Conservation (phyloP, 805 yeast species). For the Candida coquimbonensis region DNA sequence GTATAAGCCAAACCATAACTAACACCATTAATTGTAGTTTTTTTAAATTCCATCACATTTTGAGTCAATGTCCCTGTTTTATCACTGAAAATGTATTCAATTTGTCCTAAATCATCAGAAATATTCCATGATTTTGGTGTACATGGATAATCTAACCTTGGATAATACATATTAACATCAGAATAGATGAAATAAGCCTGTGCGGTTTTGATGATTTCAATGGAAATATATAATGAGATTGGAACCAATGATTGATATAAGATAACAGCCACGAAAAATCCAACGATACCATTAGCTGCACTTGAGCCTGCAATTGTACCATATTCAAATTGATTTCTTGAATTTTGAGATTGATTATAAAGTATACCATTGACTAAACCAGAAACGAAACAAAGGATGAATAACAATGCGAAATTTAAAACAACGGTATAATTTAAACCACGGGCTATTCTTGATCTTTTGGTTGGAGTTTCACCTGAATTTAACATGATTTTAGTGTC, state of each 20-base stretch:
- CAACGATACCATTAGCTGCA: conserved; percentile 59
- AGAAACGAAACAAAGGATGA: conserved; percentile 59
- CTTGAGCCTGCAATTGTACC: conserved; percentile 64
- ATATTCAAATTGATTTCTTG: conserved; percentile 61
- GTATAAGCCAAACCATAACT: conserved; percentile 78
- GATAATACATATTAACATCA: conserved; percentile 66
- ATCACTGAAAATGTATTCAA: conserved; percentile 78
- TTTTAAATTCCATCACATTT: conserved; percentile 80
- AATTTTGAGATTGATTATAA: conserved; percentile 38
- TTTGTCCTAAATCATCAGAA: conserved; percentile 80
- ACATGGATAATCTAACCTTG: conserved; percentile 67
- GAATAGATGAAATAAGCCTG: conserved; percentile 78
- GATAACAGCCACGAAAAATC: conserved; percentile 70
- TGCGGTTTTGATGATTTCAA: conserved; percentile 75
- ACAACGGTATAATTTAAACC: conserved; percentile 67
- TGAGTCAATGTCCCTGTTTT: conserved; percentile 83
- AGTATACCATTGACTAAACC: conserved; percentile 67
- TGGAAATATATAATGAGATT: conserved; percentile 72
- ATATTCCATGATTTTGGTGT: conserved; percentile 82
- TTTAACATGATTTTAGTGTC: conserved; percentile 80
- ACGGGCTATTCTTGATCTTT: conserved; percentile 63
- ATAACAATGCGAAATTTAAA: conserved; percentile 57
- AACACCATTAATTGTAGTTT: conserved; percentile 67
- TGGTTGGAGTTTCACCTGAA: conserved; percentile 74
- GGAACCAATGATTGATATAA: conserved; percentile 78